These are phyloP conservation scores for Phycomyces blakesleeanus DNA, from an alignment of 192 early-diverging fungal genomes.

Conservation along the genomic window DNA sequence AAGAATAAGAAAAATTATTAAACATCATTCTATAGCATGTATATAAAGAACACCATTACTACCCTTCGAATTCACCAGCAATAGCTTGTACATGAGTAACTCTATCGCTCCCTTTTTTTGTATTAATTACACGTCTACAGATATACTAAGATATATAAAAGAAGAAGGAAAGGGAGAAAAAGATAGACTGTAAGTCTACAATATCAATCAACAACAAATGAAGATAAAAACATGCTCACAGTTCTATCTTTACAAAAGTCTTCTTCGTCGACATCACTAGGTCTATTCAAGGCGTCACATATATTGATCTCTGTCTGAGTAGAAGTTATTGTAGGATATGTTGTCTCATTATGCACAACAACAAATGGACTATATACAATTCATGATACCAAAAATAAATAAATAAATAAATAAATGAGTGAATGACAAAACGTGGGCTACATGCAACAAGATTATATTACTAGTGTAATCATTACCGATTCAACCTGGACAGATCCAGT, in stretches of 20 bases:
- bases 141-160: no score
- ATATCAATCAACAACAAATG: background rate
- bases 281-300: slow-evolving; percentile 15
- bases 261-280: slow-evolving; percentile 2
- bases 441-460: background rate
- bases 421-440: no score
- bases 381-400: no score
- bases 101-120: background rate
- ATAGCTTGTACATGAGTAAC: slow-evolving; percentile 14
- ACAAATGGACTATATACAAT: slow-evolving; percentile 15
- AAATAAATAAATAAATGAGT: no score
- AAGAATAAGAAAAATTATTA: no score
- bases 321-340: slow-evolving; percentile 11
- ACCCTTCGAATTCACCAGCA: slow-evolving; percentile 20
- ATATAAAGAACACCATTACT: background rate
- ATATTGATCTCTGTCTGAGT: slow-evolving; percentile 19
- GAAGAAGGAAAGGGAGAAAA: no score
- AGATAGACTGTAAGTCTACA: background rate
- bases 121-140: slow-evolving; percentile 5
- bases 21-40: background rate
- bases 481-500: slow-evolving; percentile 26
- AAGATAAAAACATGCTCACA: slow-evolving; percentile 8
- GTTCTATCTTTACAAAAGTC: slow-evolving; percentile 22
- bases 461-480: slow-evolving; percentile 13
- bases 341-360: slow-evolving; percentile 5